Base-by-base conservation (phyloP, 2,329 filamentous ascomycete genomes). In the Gremmenia infestans region DNA sequence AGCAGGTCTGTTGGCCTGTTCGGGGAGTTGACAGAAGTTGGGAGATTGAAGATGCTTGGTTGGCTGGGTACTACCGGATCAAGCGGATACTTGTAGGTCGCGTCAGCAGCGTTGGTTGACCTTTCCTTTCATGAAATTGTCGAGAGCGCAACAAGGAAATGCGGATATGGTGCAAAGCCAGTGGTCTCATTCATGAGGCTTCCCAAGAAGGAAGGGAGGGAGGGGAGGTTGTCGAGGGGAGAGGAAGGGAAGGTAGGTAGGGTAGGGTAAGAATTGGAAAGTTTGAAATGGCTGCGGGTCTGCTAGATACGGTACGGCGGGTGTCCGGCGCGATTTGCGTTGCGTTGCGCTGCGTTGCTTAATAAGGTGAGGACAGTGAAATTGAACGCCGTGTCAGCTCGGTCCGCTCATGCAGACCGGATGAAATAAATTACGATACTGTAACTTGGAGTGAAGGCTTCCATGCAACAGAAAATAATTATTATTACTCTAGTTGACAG, bases 41-140 rank as follows among this genome's bases (percentile, higher is more conserved):
- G 15, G 55, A 48, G 36, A 54, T 48, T 54, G 52, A 43, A 35
- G 23, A 12, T 32, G 28, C 9, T 11, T 9, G 28, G 37, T 35
- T 25, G 28, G 35, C 50, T 53, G 48, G 52, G 52, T 22, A 46
- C 49, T 54, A 48, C 50, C 58, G 58, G 58, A 60, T 49, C 50
- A 37, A 37, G 48, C 58, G 58, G 58, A 60, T 48, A 48, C 28
- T 32, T 32, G 28, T 32, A 32, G 9, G 28, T 58, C 53, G 58
- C 55, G 55, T 52, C 47, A 50, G 19, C 19, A 48, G 25, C 35
- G 22, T 42, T 39, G 11, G 22, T 42, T 39, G 11, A 19, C n/a
- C 11, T 36, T 23, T n/a, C 25, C 17, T 56, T 23, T 40, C 40
- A 35, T 35, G 42, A 22, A 22, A 11, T 35, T 17, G 17, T 32